phyloP scores from a whole-genome alignment of 306 rosid species.

The Prunus fruticosa region DNA sequence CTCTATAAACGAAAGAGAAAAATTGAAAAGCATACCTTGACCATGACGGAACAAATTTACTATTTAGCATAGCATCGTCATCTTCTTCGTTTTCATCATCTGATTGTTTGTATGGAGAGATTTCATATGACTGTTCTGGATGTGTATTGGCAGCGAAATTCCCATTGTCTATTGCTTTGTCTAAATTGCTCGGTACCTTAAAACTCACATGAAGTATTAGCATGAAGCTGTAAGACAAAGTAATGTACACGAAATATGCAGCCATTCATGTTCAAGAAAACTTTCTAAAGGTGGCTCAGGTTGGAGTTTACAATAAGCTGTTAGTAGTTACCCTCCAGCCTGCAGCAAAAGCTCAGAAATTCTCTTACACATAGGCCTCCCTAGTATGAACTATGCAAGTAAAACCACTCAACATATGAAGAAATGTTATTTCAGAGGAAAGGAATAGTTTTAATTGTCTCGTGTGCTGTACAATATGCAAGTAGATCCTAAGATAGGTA shows the following conservation, averaged over 20 bases:
- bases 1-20: conserved; percentile 8
- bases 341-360: background rate
- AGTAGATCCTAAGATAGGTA: background rate
- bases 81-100: conserved; percentile 79
- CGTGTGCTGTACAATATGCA: background rate
- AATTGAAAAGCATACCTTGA: conserved; percentile 59
- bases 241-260: background rate
- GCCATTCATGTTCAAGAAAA: background rate
- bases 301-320: conserved; percentile 4
- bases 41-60: conserved; percentile 78
- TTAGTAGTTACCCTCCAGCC: background rate
- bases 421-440: background rate
- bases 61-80: conserved; percentile 36
- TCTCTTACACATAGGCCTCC: background rate
- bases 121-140: conserved; percentile 71
- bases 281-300: background rate
- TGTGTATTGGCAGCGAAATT: conserved; percentile 22
- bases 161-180: conserved; percentile 31
- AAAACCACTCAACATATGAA: background rate
- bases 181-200: conserved; percentile 39
- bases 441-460: background rate
- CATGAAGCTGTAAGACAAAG: conserved; percentile 4
- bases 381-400: background rate
- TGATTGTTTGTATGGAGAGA: conserved; percentile 84
- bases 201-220: conserved; percentile 21